Conservation (phyloP, 345 rosid genomes). For the Populus tremula region DNA sequence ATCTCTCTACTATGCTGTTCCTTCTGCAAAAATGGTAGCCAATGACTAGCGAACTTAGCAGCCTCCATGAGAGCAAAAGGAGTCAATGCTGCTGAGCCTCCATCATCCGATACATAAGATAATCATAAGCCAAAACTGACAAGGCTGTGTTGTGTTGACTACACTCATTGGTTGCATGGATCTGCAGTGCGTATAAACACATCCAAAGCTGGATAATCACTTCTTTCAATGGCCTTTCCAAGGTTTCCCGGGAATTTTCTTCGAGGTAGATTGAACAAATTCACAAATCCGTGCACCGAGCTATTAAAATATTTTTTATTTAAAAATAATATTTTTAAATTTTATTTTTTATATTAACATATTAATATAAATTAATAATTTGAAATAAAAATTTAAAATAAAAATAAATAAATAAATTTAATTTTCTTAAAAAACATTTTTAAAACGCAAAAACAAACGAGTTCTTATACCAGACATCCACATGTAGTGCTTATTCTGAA, state of each 20-base stretch:
- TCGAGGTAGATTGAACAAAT: conserved; percentile 1
- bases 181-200: conserved; percentile 57
- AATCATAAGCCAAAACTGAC: conserved; percentile 73
- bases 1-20: conserved; percentile 5
- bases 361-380: too few relatives aligned
- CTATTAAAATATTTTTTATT: too few relatives aligned
- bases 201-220: conserved; percentile 36
- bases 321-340: too few relatives aligned
- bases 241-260: conserved; percentile 22
- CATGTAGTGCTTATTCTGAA: too few relatives aligned
- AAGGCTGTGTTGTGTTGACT: conserved; percentile 71
- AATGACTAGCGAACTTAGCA: conserved; percentile 21
- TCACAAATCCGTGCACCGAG: too few relatives aligned
- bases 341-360: too few relatives aligned
- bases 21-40: conserved; percentile 25
- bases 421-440: too few relatives aligned
- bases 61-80: conserved; percentile 29
- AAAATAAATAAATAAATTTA: too few relatives aligned
- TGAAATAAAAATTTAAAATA: too few relatives aligned
- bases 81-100: conserved; percentile 19
- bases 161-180: conserved; percentile 31
- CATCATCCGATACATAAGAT: conserved; percentile 51
- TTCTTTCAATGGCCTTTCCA: neutral
- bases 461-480: too few relatives aligned
- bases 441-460: too few relatives aligned